Percentiles rank a stretch among this genome's conserved stretches.
phyloP scores from a whole-genome alignment of 495 filamentous ascomycete genomes.

The Alectoria sarmentosa region DNA sequence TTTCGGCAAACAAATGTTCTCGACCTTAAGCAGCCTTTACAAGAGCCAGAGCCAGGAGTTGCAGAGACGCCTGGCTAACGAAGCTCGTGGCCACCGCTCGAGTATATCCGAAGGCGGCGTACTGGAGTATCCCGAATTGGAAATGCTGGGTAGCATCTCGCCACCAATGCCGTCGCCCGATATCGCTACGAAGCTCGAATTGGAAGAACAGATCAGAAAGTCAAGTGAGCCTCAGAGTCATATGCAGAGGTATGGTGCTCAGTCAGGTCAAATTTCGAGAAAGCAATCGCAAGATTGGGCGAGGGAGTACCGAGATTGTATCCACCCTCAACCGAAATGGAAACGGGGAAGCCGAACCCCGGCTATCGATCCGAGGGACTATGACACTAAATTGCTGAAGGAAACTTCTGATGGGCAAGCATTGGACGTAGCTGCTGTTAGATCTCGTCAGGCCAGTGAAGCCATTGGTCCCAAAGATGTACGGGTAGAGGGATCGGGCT shows the following conservation, averaged over 20 bases:
- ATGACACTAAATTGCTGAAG: neutral
- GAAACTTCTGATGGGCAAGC: neutral
- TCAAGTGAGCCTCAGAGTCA: neutral
- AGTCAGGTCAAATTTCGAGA: neutral
- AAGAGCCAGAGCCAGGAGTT: constrained; percentile 20
- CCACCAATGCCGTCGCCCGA: constrained; percentile 11
- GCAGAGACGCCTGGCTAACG: constrained; percentile 16
- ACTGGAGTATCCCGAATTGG: constrained; percentile 24
- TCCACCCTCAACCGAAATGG: neutral
- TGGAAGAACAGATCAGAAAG: constrained; percentile 7
- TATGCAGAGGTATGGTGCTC: neutral
- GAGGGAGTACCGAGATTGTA: constrained; percentile 9
- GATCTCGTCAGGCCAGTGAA: neutral
- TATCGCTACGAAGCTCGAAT: neutral
- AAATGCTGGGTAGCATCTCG: constrained; percentile 17
- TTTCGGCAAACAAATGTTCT: constrained; percentile 16
- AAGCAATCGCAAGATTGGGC: constrained; percentile 10
- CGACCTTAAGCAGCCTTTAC: constrained; percentile 19
- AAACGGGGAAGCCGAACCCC: neutral
- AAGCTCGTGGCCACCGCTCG: constrained; percentile 18
- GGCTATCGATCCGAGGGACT: neutral
- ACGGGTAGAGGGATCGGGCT: neutral
- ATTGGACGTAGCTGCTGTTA: neutral
- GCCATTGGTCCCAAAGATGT: neutral
- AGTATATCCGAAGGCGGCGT: constrained; percentile 20